These are phyloP conservation scores for Blechomonas ayalai DNA, from an alignment of 208 protist genomes.

Conservation along the genomic window DNA sequence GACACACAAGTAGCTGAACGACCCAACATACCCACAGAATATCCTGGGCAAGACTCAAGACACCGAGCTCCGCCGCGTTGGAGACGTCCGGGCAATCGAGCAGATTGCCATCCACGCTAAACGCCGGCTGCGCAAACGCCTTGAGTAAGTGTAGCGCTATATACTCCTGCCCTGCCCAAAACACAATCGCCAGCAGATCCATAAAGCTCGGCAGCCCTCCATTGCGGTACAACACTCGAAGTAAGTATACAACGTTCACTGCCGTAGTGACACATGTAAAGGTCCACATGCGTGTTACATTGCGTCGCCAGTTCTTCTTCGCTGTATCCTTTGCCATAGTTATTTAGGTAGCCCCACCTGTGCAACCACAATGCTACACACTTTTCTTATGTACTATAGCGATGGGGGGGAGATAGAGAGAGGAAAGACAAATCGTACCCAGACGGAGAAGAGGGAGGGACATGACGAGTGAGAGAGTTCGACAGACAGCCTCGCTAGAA, in stretches of 20 bases:
- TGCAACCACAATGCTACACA: too few species aligned
- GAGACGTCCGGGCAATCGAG: slow-evolving; percentile 68
- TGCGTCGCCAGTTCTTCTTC: slow-evolving; percentile 72
- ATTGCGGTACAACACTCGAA: slow-evolving; percentile 47
- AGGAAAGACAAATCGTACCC: too few species aligned
- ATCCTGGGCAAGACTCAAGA: slow-evolving; percentile 81
- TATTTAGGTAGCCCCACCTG: too few species aligned
- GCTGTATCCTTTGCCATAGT: slow-evolving; percentile 83
- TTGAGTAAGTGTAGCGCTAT: slow-evolving; percentile 39
- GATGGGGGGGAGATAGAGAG: too few species aligned
- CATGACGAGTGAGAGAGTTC: too few species aligned
- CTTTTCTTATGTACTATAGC: too few species aligned
- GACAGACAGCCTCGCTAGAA: too few species aligned
- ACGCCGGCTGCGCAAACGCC: slow-evolving; percentile 37
- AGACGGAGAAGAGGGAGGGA: too few species aligned
- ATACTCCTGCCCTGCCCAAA: slow-evolving; percentile 81
- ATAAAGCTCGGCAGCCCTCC: slow-evolving; percentile 41
- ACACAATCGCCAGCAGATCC: slow-evolving; percentile 49
- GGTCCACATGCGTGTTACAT: slow-evolving; percentile 55
- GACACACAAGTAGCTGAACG: slow-evolving; percentile 60
- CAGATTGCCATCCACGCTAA: slow-evolving; percentile 43
- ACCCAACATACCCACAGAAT: slow-evolving; percentile 86
- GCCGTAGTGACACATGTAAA: slow-evolving; percentile 57
- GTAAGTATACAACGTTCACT: slow-evolving; percentile 59
- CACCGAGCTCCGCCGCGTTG: slow-evolving; percentile 68